These are phyloP conservation scores for Ceratocystis eucalypticola DNA, from an alignment of 2,329 filamentous ascomycete genomes.

Conservation along the genomic window DNA sequence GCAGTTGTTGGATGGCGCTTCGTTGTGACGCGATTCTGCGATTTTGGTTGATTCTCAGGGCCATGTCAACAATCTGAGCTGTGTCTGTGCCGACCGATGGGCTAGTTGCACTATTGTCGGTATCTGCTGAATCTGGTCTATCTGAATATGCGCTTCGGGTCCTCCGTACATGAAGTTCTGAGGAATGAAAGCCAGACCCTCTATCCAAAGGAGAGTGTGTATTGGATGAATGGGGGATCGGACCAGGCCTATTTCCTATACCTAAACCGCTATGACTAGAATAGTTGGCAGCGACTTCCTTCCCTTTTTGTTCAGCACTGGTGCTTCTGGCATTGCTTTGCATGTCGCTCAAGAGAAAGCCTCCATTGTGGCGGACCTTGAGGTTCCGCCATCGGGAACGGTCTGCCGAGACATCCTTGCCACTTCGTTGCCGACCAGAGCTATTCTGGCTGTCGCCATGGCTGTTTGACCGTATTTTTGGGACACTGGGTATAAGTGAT, in stretches of 20 bases:
- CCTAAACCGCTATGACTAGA: not conserved
- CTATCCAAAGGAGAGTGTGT: not conserved
- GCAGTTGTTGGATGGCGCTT: slow-evolving; percentile 39
- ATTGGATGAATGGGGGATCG: not conserved
- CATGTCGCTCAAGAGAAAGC: slow-evolving; percentile 38
- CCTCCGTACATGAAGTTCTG: slow-evolving; percentile 4
- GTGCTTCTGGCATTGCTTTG: slow-evolving; percentile 24
- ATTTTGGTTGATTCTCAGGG: slow-evolving; percentile 74
- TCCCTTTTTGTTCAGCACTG: slow-evolving; percentile 11
- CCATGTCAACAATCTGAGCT: slow-evolving; percentile 84
- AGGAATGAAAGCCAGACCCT: not conserved
- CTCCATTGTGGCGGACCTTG: slow-evolving; percentile 35
- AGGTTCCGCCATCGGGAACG: slow-evolving; percentile 24
- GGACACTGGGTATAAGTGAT: not conserved
- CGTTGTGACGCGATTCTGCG: slow-evolving; percentile 49
- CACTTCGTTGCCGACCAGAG: not conserved
- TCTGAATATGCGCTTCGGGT: slow-evolving; percentile 7
- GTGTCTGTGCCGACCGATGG: slow-evolving; percentile 40
- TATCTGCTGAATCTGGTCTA: slow-evolving; percentile 22
- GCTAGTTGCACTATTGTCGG: slow-evolving; percentile 16
- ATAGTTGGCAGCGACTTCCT: slow-evolving; percentile 6
- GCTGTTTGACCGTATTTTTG: not conserved
- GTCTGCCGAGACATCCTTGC: not conserved
- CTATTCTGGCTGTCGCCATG: not conserved
- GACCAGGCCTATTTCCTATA: not conserved